phyloP scores from a whole-genome alignment of 495 filamentous ascomycete species.

The Poronia punctata region DNA sequence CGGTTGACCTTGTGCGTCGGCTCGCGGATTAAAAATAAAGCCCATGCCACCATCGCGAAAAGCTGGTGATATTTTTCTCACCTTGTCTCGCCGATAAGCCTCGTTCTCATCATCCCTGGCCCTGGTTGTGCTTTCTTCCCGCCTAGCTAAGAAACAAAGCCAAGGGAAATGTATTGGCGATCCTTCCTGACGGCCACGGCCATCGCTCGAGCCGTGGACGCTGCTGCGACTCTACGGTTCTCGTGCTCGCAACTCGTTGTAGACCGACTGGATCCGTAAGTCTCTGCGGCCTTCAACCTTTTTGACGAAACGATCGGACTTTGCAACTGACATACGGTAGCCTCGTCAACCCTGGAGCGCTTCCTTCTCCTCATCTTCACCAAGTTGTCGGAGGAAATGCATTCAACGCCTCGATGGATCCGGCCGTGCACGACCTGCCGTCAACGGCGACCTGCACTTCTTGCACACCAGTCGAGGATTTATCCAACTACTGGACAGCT shows the following conservation, averaged over 20 bases:
- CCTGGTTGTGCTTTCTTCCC: slow-evolving; percentile 3
- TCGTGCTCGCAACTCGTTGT: slow-evolving; percentile 39
- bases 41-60: slow-evolving; percentile 1
- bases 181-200: slow-evolving; percentile 22
- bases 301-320: neutral
- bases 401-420: slow-evolving; percentile 30
- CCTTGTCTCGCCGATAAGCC: slow-evolving; percentile 4
- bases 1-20: too few relatives aligned
- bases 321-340: slow-evolving; percentile 13
- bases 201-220: slow-evolving; percentile 22
- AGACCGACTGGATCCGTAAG: slow-evolving; percentile 38
- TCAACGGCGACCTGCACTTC: slow-evolving; percentile 30
- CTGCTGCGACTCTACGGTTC: slow-evolving; percentile 34
- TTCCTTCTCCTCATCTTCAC: slow-evolving; percentile 27
- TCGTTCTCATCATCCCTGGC: slow-evolving; percentile 5
- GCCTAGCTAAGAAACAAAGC: slow-evolving; percentile 10
- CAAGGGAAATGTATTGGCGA: slow-evolving; percentile 20
- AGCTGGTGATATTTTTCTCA: slow-evolving; percentile 1
- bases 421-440: slow-evolving; percentile 19
- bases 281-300: neutral
- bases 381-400: slow-evolving; percentile 32
- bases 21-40: slow-evolving; percentile 19
- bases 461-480: slow-evolving; percentile 25
- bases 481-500: slow-evolving; percentile 39
- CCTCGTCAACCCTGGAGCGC: slow-evolving; percentile 26